Percentiles rank a stretch among this genome's conserved stretches.
Conservation (phyloP, 2,329 filamentous ascomycete species). For the Chrysoporthe austroafricana region DNA sequence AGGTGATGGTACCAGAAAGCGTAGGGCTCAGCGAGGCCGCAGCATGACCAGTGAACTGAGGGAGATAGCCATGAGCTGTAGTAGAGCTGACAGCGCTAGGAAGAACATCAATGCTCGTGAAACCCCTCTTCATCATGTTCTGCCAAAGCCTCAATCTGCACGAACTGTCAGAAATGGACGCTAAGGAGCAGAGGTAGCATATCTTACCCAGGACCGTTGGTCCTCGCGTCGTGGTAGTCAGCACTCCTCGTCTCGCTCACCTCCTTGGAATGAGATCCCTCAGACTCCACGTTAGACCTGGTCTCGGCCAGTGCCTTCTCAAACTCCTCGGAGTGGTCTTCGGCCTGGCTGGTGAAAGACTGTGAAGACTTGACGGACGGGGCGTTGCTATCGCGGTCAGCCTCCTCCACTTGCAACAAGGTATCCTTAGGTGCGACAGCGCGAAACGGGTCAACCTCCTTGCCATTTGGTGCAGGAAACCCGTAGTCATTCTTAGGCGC, state of each 20-base stretch:
- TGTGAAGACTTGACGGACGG: constrained; percentile 26
- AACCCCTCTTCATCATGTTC: constrained; percentile 55
- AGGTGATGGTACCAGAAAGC: constrained; percentile 31
- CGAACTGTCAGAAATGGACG: constrained; percentile 14
- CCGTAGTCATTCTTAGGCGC: constrained; percentile 29
- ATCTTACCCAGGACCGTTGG: constrained; percentile 26
- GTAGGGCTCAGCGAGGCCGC: constrained; percentile 44
- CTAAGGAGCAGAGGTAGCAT: neutral
- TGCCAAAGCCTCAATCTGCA: constrained; percentile 52
- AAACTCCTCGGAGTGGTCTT: constrained; percentile 29
- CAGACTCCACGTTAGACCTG: constrained; percentile 10
- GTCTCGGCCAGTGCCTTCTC: constrained; percentile 26
- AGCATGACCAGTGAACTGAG: constrained; percentile 56
- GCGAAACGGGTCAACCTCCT: constrained; percentile 22
- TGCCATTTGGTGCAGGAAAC: constrained; percentile 14
- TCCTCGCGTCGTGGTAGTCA: constrained; percentile 27
- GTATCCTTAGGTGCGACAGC: constrained; percentile 8
- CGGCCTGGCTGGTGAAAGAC: constrained; percentile 34
- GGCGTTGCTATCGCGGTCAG: constrained; percentile 9
- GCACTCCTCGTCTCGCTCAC: constrained; percentile 26
- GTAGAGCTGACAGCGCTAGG: constrained; percentile 55
- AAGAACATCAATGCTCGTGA: constrained; percentile 44
- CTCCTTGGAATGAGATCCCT: constrained; percentile 20
- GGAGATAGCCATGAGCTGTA: constrained; percentile 58
- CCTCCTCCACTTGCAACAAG: constrained; percentile 4